Conservation (phyloP, 768 basidiomycete species). For the Lenzites betulinus region DNA sequence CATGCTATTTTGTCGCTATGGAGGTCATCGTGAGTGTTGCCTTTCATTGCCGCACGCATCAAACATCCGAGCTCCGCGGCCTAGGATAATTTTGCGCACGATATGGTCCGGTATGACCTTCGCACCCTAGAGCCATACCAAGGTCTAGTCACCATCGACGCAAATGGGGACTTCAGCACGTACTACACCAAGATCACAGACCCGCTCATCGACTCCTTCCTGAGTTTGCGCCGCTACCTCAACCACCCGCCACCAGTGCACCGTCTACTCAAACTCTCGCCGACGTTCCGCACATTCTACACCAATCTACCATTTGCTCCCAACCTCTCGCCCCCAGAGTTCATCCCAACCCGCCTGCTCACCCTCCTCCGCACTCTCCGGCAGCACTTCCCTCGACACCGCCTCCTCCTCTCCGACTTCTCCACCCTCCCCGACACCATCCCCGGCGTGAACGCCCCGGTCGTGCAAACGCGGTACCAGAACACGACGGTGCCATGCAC, state of each 20-base stretch:
- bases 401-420: conserved; percentile 95
- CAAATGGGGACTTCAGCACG: conserved; percentile 78
- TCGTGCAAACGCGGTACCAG: conserved; percentile 91
- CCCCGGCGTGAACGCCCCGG: conserved; percentile 75
- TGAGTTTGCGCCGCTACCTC: conserved; percentile 64
- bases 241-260: conserved; percentile 59
- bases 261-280: conserved; percentile 53
- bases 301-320: conserved; percentile 81
- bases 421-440: conserved; percentile 85
- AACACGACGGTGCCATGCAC: conserved; percentile 86
- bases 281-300: conserved; percentile 64
- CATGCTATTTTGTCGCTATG: conserved; percentile 92
- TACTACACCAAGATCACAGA: conserved; percentile 85
- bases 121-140: conserved; percentile 81
- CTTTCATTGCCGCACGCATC: neutral
- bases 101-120: conserved; percentile 88
- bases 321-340: conserved; percentile 87
- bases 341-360: conserved; percentile 88
- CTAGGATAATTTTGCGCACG: conserved; percentile 96
- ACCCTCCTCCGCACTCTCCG: conserved; percentile 83
- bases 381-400: conserved; percentile 84
- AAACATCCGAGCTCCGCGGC: neutral
- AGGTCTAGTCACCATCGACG: conserved; percentile 76
- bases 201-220: conserved; percentile 77
- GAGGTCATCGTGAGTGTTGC: conserved; percentile 82